A percentile compares a stretch with the other conserved stretches of the same genome.
Evolutionary conservation across 2,329 filamentous ascomycete species (phyloP).

Genomic region (Didymella glomerata): DNA sequence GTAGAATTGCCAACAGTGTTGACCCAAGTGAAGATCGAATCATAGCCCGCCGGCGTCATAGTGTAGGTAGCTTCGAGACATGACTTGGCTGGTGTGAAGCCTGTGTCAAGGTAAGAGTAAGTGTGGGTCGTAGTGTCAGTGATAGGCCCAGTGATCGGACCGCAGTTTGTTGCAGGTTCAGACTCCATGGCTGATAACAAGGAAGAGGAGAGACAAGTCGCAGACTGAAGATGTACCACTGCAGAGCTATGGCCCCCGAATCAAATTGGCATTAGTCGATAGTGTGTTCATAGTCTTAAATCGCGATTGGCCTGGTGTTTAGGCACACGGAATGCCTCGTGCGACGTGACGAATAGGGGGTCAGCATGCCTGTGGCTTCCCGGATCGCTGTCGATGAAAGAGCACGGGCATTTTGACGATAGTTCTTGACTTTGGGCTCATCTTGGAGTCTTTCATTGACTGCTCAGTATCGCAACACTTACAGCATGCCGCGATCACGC

Average conservation of each 20-base stretch:
- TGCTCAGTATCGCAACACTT: slow-evolving; percentile 39
- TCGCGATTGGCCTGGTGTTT: no score
- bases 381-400: not conserved
- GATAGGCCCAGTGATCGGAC: slow-evolving; percentile 6
- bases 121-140: slow-evolving; percentile 4
- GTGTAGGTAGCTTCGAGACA: slow-evolving; percentile 7
- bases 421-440: not conserved
- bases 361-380: not conserved
- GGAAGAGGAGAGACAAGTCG: not conserved
- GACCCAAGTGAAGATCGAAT: not conserved
- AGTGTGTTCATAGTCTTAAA: not conserved
- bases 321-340: not conserved
- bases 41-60: not conserved
- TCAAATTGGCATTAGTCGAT: not conserved
- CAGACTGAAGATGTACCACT: not conserved
- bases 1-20: not conserved
- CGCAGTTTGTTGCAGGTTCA: not conserved
- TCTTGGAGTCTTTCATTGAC: not conserved
- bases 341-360: not conserved
- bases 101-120: not conserved
- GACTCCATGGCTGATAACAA: not conserved
- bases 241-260: not conserved
- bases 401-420: not conserved
- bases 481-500: slow-evolving; percentile 89
- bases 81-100: slow-evolving; percentile 6